A percentile compares a stretch with the other conserved stretches of the same genome.
phyloP scores from a whole-genome alignment of 179 eudicot genomes.

The Amaranthus tricolor region DNA sequence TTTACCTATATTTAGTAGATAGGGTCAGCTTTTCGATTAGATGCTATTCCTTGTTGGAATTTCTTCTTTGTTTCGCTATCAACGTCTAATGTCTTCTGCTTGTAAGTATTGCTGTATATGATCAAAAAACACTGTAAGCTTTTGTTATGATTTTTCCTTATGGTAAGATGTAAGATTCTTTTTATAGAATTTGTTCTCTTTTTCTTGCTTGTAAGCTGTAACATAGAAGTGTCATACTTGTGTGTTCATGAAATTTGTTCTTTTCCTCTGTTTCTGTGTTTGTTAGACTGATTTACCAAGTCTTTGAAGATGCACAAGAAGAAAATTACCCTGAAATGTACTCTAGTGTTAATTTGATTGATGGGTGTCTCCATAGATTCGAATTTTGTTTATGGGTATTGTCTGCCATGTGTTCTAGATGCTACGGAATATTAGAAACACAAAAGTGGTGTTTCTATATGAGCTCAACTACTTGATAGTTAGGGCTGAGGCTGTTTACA shows the following conservation, averaged over 20 bases:
- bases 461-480: too few species aligned
- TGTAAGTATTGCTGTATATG: background rate
- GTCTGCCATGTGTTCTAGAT: background rate
- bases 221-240: background rate
- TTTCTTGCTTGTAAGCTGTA: background rate
- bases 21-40: background rate
- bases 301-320: conserved; percentile 1
- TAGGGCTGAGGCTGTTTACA: too few species aligned
- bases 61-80: conserved; percentile 13
- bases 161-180: background rate
- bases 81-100: background rate
- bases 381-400: background rate
- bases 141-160: conserved; percentile 6
- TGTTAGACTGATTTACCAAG: background rate
- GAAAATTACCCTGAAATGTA: background rate
- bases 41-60: conserved; percentile 7
- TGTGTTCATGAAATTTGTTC: background rate
- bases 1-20: background rate
- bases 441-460: too few species aligned
- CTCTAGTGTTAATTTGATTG: background rate
- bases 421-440: background rate
- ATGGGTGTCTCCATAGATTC: background rate
- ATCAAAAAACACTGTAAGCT: background rate
- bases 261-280: background rate
- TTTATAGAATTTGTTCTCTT: background rate